Conservation (phyloP, 2,329 filamentous ascomycete genomes). For the Paracamarosporium sp. region DNA sequence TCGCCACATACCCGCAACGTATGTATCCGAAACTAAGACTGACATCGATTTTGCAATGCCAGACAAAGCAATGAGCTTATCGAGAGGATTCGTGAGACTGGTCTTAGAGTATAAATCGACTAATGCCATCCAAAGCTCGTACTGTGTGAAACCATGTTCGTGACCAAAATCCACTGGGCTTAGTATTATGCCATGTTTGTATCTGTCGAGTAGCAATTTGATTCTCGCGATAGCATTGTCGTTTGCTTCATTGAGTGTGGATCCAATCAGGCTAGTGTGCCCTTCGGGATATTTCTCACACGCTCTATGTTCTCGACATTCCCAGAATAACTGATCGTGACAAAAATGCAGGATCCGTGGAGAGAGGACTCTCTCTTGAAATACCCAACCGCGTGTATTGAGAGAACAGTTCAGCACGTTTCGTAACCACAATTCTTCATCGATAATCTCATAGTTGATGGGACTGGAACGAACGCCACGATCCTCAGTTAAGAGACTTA, state of each 20-base stretch:
- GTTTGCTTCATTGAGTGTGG: too few species aligned
- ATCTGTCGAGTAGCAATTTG: too few species aligned
- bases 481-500: background rate
- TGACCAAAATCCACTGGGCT: too few species aligned
- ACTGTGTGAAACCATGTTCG: too few species aligned
- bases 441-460: background rate
- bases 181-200: too few species aligned
- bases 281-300: conserved; percentile 15
- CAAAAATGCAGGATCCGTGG: conserved; percentile 26
- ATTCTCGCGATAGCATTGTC: too few species aligned
- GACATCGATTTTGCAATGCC: conserved; percentile 13
- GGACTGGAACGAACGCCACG: too few species aligned
- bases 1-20: conserved; percentile 18
- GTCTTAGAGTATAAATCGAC: conserved; percentile 7
- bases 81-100: background rate
- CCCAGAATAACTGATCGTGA: conserved; percentile 25
- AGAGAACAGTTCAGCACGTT: conserved; percentile 4
- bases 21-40: background rate
- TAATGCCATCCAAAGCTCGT: conserved; percentile 10
- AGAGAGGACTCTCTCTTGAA: conserved; percentile 23
- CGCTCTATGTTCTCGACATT: conserved; percentile 18
- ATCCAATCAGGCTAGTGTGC: background rate
- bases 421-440: background rate
- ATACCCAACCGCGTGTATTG: conserved; percentile 9
- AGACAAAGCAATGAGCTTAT: conserved; percentile 14